Evolutionary conservation across 2,329 filamentous ascomycete species (phyloP).

Genomic region (Fusarium mangiferae): DNA sequence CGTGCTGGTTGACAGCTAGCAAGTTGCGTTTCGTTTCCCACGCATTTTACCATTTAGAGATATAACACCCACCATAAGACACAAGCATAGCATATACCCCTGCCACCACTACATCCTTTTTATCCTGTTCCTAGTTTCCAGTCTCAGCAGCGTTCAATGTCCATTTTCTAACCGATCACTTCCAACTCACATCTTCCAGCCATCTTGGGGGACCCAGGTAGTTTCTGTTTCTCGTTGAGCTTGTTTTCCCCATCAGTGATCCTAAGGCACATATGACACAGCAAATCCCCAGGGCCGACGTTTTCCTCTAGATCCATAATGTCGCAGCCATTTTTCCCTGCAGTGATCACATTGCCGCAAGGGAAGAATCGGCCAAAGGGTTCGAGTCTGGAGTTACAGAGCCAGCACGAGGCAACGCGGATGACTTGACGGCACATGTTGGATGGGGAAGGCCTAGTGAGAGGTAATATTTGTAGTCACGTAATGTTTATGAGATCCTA

Average conservation of each 20-base stretch:
- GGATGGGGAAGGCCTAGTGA: not conserved
- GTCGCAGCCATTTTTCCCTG: not conserved
- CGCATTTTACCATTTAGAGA: not conserved
- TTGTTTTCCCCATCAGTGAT: slow-evolving; percentile 1
- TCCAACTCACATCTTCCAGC: not conserved
- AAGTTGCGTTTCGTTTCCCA: not conserved
- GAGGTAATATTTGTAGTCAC: not conserved
- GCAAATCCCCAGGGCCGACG: not conserved
- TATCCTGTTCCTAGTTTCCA: not conserved
- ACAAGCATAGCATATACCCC: not conserved
- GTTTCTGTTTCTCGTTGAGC: slow-evolving; percentile 3
- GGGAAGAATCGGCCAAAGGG: slow-evolving; percentile 6
- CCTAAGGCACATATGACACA: slow-evolving; percentile 8
- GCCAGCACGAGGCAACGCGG: slow-evolving; percentile 8
- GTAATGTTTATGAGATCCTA: not conserved
- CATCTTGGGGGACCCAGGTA: not conserved
- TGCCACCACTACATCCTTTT: not conserved
- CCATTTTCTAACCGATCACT: not conserved
- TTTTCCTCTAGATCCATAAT: not conserved
- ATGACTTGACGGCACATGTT: slow-evolving; percentile 13
- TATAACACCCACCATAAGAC: not conserved
- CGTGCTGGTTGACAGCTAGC: not conserved
- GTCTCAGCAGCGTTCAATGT: not conserved
- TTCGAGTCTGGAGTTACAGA: not conserved
- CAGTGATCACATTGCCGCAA: not conserved